phyloP scores from a whole-genome alignment of 495 filamentous ascomycete genomes.

The Terfezia claveryi region DNA sequence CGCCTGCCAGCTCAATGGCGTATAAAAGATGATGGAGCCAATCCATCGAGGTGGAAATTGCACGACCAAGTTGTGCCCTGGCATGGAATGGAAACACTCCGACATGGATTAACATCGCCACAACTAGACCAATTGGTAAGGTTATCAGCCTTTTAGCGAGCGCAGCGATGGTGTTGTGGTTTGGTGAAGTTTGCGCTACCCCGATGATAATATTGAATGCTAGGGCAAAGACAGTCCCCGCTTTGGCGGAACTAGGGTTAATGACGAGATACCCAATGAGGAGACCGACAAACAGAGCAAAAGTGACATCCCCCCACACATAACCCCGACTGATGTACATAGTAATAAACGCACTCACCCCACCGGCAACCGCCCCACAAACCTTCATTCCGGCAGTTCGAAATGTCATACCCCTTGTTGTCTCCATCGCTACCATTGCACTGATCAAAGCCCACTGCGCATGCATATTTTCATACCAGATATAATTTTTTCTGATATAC shows the following conservation, averaged over 20 bases:
- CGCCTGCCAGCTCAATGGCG: constrained; percentile 15
- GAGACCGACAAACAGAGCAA: neutral
- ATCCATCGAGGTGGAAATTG: constrained; percentile 15
- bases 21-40: constrained; percentile 18
- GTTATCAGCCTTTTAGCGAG: constrained; percentile 15
- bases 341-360: constrained; percentile 9
- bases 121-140: constrained; percentile 11
- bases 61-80: constrained; percentile 9
- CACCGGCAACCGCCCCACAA: constrained; percentile 12
- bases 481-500: constrained; percentile 10
- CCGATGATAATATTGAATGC: constrained; percentile 18
- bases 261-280: constrained; percentile 10
- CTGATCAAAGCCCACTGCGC: constrained; percentile 17
- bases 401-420: constrained; percentile 17
- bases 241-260: constrained; percentile 9
- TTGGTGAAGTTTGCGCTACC: constrained; percentile 13
- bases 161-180: constrained; percentile 7
- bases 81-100: constrained; percentile 16
- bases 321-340: constrained; percentile 6
- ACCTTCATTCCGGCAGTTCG: constrained; percentile 19
- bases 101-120: constrained; percentile 15
- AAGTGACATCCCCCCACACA: neutral
- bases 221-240: constrained; percentile 15
- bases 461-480: constrained; percentile 15
- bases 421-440: constrained; percentile 18